Conservation (phyloP, 352 stramenopile genomes). For the Phytopythium litorale region DNA sequence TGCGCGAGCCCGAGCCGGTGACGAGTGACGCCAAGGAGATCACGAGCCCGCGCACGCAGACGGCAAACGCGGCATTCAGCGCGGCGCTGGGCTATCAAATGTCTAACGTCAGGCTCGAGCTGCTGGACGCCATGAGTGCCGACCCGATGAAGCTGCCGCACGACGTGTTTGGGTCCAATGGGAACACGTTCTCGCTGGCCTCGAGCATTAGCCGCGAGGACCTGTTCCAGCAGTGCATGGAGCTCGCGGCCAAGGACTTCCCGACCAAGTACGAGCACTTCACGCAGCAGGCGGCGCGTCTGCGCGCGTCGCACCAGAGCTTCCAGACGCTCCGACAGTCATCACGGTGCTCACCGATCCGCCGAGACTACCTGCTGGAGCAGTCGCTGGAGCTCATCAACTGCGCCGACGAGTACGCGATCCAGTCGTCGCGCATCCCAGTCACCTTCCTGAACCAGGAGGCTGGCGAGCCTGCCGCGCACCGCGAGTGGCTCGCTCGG, state of each 20-base stretch:
- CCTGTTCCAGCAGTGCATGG: constrained; percentile 17
- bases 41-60: constrained; percentile 9
- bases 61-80: constrained; percentile 5
- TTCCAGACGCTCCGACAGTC: constrained; percentile 7
- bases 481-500: constrained; percentile 81
- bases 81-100: constrained; percentile 11
- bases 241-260: constrained; percentile 27
- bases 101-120: constrained; percentile 22
- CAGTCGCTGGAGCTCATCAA: constrained; percentile 54
- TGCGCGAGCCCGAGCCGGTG: constrained; percentile 28
- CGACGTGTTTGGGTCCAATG: constrained; percentile 15
- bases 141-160: constrained; percentile 23
- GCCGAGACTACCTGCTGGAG: constrained; percentile 39
- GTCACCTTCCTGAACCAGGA: constrained; percentile 65
- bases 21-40: constrained; percentile 8
- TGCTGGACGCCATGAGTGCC: constrained; percentile 20
- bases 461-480: constrained; percentile 54
- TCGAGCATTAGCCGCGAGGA: constrained; percentile 10
- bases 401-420: constrained; percentile 28
- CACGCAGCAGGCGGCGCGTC: constrained; percentile 6
- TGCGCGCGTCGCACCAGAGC: constrained; percentile 11
- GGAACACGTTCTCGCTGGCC: constrained; percentile 5
- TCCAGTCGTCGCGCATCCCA: constrained; percentile 39
- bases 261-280: constrained; percentile 51
- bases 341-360: constrained; percentile 14